Percentiles rank a stretch among this genome's conserved stretches.
Conservation (phyloP, 768 basidiomycete species). For the Boletus rex-veris region DNA sequence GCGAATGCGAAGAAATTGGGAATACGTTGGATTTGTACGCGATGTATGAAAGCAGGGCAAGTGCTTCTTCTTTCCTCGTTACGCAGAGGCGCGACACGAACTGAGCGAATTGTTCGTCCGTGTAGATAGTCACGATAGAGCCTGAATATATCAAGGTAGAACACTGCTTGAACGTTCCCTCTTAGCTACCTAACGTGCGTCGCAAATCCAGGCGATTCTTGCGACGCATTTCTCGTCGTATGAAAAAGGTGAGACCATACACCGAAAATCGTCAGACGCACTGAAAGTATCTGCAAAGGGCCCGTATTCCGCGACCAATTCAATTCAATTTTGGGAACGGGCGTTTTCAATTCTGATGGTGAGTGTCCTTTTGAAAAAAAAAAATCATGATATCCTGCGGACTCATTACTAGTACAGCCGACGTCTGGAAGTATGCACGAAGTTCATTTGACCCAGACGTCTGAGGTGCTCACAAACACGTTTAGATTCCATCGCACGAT, state of each 20-base stretch:
- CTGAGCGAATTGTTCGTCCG: no score
- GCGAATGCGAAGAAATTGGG: no score
- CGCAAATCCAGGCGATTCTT: conserved; percentile 31
- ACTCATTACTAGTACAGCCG: conserved; percentile 17
- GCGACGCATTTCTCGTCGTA: conserved; percentile 37
- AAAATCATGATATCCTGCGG: neutral
- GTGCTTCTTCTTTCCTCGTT: no score
- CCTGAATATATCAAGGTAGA: no score
- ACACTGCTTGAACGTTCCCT: neutral
- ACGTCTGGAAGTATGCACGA: conserved; percentile 37
- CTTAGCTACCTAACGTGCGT: neutral
- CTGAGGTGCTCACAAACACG: neutral
- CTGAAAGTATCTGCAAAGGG: conserved; percentile 11
- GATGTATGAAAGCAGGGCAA: no score
- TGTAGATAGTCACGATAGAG: no score
- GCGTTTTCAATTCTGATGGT: no score
- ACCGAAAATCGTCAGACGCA: neutral
- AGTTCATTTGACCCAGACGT: neutral
- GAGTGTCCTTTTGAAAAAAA: no score
- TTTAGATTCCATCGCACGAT: conserved; percentile 40
- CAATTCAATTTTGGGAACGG: conserved; percentile 1
- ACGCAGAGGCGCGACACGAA: no score
- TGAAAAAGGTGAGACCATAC: conserved; percentile 30
- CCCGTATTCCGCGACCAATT: conserved; percentile 24
- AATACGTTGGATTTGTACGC: no score